Evolutionary conservation across 768 basidiomycete species (phyloP).

Genomic region (Bullera alba): DNA sequence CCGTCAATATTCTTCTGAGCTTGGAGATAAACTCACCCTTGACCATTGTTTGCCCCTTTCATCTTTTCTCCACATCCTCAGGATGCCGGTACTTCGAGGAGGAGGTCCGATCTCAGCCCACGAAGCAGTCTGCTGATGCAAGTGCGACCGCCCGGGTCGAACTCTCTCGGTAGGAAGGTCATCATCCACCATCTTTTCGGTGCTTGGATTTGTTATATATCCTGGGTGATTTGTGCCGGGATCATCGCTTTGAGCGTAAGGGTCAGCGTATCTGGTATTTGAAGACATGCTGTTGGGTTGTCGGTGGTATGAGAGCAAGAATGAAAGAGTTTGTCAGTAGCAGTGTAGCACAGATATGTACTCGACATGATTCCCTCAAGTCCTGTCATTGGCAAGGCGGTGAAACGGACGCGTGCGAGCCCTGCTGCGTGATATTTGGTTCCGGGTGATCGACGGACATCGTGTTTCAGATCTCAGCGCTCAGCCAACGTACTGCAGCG

Average conservation of each 20-base stretch:
- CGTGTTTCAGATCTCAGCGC: too few relatives aligned
- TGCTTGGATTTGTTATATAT: slow-evolving; percentile 12
- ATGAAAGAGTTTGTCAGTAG: too few relatives aligned
- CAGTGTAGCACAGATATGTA: too few relatives aligned
- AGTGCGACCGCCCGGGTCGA: slow-evolving; percentile 24
- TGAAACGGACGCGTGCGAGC: too few relatives aligned
- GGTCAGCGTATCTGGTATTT: neutral
- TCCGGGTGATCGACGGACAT: too few relatives aligned
- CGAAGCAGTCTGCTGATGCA: slow-evolving; percentile 22
- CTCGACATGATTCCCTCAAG: too few relatives aligned
- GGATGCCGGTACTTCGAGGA: slow-evolving; percentile 41
- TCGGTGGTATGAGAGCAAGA: neutral
- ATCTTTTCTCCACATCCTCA: slow-evolving; percentile 46
- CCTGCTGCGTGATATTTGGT: too few relatives aligned
- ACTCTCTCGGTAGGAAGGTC: slow-evolving; percentile 14
- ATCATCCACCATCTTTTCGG: slow-evolving; percentile 23
- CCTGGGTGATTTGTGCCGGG: neutral
- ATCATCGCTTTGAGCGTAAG: neutral
- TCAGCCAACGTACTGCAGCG: too few relatives aligned
- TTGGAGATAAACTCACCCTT: too few relatives aligned
- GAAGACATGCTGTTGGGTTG: neutral
- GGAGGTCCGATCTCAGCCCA: slow-evolving; percentile 32
- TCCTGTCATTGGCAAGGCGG: too few relatives aligned
- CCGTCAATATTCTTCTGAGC: too few relatives aligned
- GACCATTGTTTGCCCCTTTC: slow-evolving; percentile 44